Evolutionary conservation across 1,284 basidiomycete species (phyloP).

Genomic region (Xanthoconium separans): DNA sequence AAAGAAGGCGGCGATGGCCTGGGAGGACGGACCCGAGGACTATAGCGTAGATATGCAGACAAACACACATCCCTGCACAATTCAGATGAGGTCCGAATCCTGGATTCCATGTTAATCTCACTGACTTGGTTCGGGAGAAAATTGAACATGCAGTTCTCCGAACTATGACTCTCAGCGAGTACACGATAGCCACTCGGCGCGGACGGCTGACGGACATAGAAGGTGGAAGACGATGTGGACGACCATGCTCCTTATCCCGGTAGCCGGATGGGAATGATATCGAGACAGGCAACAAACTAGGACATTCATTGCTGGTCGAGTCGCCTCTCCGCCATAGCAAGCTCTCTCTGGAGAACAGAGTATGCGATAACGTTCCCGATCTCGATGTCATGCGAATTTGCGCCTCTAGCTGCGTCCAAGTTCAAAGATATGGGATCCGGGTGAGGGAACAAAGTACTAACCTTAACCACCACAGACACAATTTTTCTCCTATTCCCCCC

Average conservation of each 20-base stretch:
- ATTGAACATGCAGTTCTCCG: slow-evolving; percentile 38
- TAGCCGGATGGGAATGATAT: slow-evolving; percentile 48
- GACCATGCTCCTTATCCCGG: slow-evolving; percentile 30
- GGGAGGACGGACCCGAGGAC: slow-evolving; percentile 52
- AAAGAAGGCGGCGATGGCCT: slow-evolving; percentile 46
- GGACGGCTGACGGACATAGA: slow-evolving; percentile 41
- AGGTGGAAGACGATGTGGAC: slow-evolving; percentile 46
- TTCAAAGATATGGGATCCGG: not conserved
- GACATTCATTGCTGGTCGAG: slow-evolving; percentile 34
- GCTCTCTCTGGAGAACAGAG: slow-evolving; percentile 35
- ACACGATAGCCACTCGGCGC: slow-evolving; percentile 37
- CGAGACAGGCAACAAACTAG: slow-evolving; percentile 48
- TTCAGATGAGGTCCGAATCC: slow-evolving; percentile 22
- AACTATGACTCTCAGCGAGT: slow-evolving; percentile 47
- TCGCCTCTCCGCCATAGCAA: slow-evolving; percentile 43
- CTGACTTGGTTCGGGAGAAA: slow-evolving; percentile 25
- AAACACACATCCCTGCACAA: slow-evolving; percentile 36
- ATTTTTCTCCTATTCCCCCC: slow-evolving; percentile 38
- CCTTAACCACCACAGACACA: slow-evolving; percentile 44
- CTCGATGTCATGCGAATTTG: slow-evolving; percentile 45
- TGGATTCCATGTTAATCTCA: slow-evolving; percentile 8
- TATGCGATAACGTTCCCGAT: slow-evolving; percentile 33
- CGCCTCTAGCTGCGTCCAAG: slow-evolving; percentile 47
- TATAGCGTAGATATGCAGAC: slow-evolving; percentile 39
- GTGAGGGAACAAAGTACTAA: slow-evolving; percentile 26